Evolutionary conservation across 768 basidiomycete genomes (phyloP).

Genomic region (Kwoniella sp.): DNA sequence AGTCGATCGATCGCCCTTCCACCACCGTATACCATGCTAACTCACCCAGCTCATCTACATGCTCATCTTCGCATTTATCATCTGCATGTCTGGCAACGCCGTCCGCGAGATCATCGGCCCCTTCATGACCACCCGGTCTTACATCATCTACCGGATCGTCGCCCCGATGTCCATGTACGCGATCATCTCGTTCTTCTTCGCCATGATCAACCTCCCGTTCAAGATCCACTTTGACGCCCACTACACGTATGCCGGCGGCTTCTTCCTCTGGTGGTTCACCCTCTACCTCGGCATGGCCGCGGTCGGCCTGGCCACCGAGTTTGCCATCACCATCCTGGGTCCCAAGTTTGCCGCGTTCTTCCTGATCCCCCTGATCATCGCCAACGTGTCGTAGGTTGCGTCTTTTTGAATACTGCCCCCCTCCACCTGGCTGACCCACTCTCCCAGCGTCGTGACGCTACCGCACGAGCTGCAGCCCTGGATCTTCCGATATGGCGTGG

Average conservation of each 20-base stretch:
- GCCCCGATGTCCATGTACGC: slow-evolving; percentile 51
- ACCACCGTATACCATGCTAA: too few relatives aligned
- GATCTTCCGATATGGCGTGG: slow-evolving; percentile 47
- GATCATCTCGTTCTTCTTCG: slow-evolving; percentile 52
- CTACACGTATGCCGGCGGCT: slow-evolving; percentile 47
- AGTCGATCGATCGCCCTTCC: too few relatives aligned
- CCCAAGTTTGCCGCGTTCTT: slow-evolving; percentile 51
- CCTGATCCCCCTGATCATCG: slow-evolving; percentile 45
- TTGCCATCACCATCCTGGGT: slow-evolving; percentile 49
- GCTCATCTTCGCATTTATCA: slow-evolving; percentile 48
- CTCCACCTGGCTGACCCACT: background rate
- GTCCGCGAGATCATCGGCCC: slow-evolving; percentile 50
- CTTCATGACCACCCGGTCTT: slow-evolving; percentile 49
- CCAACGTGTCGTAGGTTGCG: slow-evolving; percentile 36
- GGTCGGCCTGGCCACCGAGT: slow-evolving; percentile 49
- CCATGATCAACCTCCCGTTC: slow-evolving; percentile 55
- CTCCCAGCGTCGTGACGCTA: slow-evolving; percentile 31
- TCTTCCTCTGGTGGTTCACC: slow-evolving; percentile 52
- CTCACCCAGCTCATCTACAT: slow-evolving; percentile 49
- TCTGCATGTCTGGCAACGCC: slow-evolving; percentile 43
- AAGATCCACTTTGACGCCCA: slow-evolving; percentile 53
- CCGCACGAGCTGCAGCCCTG: slow-evolving; percentile 49
- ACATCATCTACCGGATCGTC: slow-evolving; percentile 50
- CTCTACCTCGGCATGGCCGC: slow-evolving; percentile 48
- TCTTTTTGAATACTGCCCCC: background rate